Evolutionary conservation across 2,329 filamentous ascomycete genomes (phyloP).

Genomic region (Emmonsia crescens): DNA sequence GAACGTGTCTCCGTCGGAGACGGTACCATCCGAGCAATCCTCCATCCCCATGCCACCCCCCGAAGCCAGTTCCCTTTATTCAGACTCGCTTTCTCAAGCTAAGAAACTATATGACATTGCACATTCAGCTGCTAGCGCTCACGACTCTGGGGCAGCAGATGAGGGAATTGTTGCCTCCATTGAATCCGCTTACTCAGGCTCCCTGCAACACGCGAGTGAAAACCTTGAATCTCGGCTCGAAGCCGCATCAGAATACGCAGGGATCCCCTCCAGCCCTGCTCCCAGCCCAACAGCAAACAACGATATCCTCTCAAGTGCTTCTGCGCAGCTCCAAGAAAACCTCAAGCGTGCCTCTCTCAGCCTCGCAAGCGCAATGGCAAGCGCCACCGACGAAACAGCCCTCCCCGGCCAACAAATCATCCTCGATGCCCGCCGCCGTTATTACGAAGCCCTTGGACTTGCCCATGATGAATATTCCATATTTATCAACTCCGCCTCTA

Average conservation of each 20-base stretch:
- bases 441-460: conserved; percentile 67
- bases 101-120: not conserved
- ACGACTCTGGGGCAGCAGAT: not conserved
- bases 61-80: not conserved
- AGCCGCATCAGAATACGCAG: not conserved
- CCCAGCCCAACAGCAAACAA: conserved; percentile 23
- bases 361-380: conserved; percentile 57
- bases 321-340: conserved; percentile 59
- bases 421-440: conserved; percentile 54
- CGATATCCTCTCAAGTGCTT: conserved; percentile 56
- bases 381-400: conserved; percentile 45
- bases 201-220: not conserved
- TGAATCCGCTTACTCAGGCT: not conserved
- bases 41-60: conserved; percentile 1
- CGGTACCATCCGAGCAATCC: not conserved
- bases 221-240: not conserved
- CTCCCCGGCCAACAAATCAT: conserved; percentile 46
- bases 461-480: conserved; percentile 70
- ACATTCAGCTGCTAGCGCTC: not conserved
- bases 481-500: conserved; percentile 61
- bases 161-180: not conserved
- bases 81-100: not conserved
- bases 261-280: not conserved
- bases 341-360: conserved; percentile 59
- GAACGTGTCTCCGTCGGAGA: not conserved